phyloP scores from a whole-genome alignment of 1,284 basidiomycete species.

The Apiotrichum gracile region DNA sequence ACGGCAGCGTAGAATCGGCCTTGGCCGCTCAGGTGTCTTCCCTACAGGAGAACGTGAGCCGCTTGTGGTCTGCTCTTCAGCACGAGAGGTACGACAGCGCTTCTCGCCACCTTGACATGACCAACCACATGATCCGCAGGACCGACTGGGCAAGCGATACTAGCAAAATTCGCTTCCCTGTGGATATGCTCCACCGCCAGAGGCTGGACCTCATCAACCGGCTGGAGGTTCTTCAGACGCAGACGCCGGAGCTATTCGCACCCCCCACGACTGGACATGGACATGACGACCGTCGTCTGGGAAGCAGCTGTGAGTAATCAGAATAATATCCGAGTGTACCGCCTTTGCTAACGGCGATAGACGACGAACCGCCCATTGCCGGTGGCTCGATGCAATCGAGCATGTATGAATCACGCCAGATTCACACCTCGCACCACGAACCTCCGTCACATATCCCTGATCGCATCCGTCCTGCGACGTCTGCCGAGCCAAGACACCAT shows the following conservation, averaged over 20 bases:
- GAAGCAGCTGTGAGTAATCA: background rate
- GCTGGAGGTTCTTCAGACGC: background rate
- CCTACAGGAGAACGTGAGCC: constrained; percentile 30
- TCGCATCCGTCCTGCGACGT: constrained; percentile 1
- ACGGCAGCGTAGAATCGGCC: constrained; percentile 6
- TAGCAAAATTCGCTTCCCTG: background rate
- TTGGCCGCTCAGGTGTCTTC: constrained; percentile 21
- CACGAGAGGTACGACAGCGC: constrained; percentile 31
- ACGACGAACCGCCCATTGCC: background rate
- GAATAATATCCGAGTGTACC: background rate
- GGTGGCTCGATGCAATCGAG: background rate
- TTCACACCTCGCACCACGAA: constrained; percentile 2
- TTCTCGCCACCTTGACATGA: constrained; percentile 25
- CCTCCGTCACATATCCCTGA: background rate
- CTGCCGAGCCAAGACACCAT: background rate
- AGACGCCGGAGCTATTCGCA: background rate
- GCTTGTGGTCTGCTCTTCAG: constrained; percentile 23
- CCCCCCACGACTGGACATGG: background rate
- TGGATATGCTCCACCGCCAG: constrained; percentile 2
- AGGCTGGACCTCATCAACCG: background rate
- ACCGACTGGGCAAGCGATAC: constrained; percentile 10
- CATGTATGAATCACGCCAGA: background rate
- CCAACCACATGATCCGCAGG: constrained; percentile 32
- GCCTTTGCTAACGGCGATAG: background rate
- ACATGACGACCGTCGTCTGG: background rate